Evolutionary conservation across 2,329 filamentous ascomycete species (phyloP), one percentile per base, ranked within the genome.

Genomic region (Cytospora paraplurivora): DNA sequence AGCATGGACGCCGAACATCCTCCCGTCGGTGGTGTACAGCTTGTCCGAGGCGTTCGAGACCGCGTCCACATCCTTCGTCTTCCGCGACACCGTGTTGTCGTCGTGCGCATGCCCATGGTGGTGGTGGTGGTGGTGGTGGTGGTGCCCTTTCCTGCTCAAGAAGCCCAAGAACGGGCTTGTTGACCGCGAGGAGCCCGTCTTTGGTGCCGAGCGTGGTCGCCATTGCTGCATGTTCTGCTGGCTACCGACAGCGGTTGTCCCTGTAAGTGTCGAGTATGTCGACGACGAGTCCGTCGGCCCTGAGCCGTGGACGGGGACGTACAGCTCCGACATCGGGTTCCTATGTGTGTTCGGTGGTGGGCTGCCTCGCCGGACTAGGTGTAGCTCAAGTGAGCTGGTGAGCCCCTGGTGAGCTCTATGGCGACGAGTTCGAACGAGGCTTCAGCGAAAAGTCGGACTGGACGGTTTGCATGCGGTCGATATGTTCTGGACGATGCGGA

Each of bases 181-280:
- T 13, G 63, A 52, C 52, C 58, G 59, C 41, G 59, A 35, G 51
- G 41, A 37, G 60, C 58, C 27, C 27, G 27, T 58, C 35, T 54
- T 47, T 41, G 64, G 58, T 57, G 65, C 65, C 52, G 65, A 67
- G n/a, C 59, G 50, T 32, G 65, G 65, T n/a, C 65, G 41, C 63
- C 60, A 65, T 47, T 56, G 19, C 21, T 55, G 34, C 32, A n/a
- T 37, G 21, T 55, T 27, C 8, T 52, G 37, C 8, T 41, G 34
- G 37, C 34, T 54, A 17, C n/a, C 34, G 21, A 32, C 19, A 6
- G 61, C 37, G 61, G 15, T 54, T 32, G n/a, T 33, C 19, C 19
- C 51, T 41, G 15, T 17, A 19, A 44, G 33, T 10, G 51, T 37
- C 52, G 51, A 41, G 51, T 53, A 61, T 44, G 59, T 50, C 33